A percentile compares a stretch with the other conserved stretches of the same genome.
These are phyloP conservation scores for Catenaria anguillulae DNA, from an alignment of 371 early-diverging fungal genomes.

Conservation along the genomic window DNA sequence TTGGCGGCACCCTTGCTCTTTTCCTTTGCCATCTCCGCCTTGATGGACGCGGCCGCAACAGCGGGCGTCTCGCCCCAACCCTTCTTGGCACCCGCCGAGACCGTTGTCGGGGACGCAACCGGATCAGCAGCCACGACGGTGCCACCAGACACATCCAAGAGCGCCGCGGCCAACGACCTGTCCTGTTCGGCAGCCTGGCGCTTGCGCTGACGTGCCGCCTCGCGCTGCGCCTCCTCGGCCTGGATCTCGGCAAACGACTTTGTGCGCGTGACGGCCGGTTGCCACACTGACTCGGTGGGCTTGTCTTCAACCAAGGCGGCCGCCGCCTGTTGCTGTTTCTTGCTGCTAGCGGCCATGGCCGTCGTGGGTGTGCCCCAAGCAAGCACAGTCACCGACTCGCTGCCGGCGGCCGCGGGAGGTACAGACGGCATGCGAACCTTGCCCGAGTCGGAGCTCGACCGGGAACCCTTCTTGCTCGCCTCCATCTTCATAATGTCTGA, in stretches of 20 bases:
- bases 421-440: no score
- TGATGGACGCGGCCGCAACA: neutral
- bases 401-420: neutral
- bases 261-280: neutral
- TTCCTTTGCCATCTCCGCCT: neutral
- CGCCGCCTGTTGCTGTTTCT: neutral
- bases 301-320: neutral
- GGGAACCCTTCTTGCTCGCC: neutral
- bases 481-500: slow-evolving; percentile 4
- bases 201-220: neutral
- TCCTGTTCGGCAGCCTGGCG: neutral
- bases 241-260: slow-evolving; percentile 5
- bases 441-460: neutral
- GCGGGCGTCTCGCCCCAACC: neutral
- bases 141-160: neutral
- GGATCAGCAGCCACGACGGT: neutral
- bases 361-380: slow-evolving; percentile 2
- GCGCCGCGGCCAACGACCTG: neutral
- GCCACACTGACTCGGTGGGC: neutral
- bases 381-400: neutral
- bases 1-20: neutral
- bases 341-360: neutral
- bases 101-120: neutral
- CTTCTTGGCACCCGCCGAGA: neutral
- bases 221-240: slow-evolving; percentile 2